Base-by-base conservation (phyloP, 2,329 filamentous ascomycete genomes). In the Decorospora gaudefroyi region DNA sequence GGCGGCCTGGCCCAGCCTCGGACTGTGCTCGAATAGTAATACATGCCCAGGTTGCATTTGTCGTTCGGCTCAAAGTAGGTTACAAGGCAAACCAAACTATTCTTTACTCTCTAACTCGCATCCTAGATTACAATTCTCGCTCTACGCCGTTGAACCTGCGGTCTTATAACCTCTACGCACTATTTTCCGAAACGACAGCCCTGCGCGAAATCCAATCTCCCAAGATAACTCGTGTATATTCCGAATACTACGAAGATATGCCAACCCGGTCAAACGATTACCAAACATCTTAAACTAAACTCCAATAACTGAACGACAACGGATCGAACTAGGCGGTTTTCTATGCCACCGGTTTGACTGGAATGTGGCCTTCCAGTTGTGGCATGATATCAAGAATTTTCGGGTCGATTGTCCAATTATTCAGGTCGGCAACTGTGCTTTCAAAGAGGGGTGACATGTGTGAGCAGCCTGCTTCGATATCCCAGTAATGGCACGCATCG, bases 401-500 rank as follows among this genome's bases (percentile, higher is more conserved):
- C 4, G 64, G 55, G 46, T 68, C 64, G 34, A 69, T 38, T 11
- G 55, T 63, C 66, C 66, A 69, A 32, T 55, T 68, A 32, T 60
- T 61, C 17, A 69, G 36, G 15, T 69, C 62, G 18, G 52, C 49
- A 21, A 68, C 57, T 13, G 63, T 61, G 25, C 53, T 65, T 34
- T 68, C 63, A 27, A 68, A 69, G 1, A 68, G 51, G 1, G 66
- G 65, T 1, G 63, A 64, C 53, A 69, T 52, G 21, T 62, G 60
- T 4, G 62, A 65, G 35, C 59, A 64, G n/a, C 57, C 63, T 16
- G 61, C 51, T 32, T 68, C 64, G 11, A 67, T 64, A 30, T 69
- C 66, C 65, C 65, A 68, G 41, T 67, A 69, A 44, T 68, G 64
- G 50, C 66, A 68, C 13, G 63, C 59, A 28, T 68, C 64, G 25